Percentiles rank a stretch among this genome's conserved stretches.
Evolutionary conservation across 2,329 filamentous ascomycete genomes (phyloP).

Genomic region (Xylariaceae sp.): DNA sequence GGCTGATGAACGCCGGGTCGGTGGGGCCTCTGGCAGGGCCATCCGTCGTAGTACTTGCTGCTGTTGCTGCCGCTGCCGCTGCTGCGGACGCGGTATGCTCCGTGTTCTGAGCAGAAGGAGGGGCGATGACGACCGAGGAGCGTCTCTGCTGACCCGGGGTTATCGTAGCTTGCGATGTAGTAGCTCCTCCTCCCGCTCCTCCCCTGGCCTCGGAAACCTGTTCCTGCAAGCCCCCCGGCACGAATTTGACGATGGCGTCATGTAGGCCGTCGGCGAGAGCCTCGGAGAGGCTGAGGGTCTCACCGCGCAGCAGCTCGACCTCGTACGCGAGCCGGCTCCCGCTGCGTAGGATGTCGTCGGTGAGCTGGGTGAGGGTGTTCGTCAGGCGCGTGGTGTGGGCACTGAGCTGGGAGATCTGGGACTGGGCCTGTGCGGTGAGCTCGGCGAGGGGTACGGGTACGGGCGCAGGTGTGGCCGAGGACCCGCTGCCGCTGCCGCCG

Average conservation of each 20-base stretch:
- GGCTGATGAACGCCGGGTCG: conserved; percentile 62
- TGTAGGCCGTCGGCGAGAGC: conserved; percentile 66
- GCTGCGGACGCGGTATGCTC: no score
- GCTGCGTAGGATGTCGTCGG: conserved; percentile 89
- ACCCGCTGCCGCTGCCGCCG: no score
- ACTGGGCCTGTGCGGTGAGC: conserved; percentile 74
- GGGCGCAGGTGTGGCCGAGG: no score
- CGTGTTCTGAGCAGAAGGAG: conserved; percentile 14
- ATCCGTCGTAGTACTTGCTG: conserved; percentile 1
- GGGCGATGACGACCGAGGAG: conserved; percentile 18
- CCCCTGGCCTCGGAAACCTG: no score
- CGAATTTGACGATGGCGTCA: conserved; percentile 67
- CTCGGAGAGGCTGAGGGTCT: conserved; percentile 76
- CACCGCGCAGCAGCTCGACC: conserved; percentile 86
- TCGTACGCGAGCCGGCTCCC: conserved; percentile 87
- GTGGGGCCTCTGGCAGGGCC: conserved; percentile 15
- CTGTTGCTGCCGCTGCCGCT: conserved; percentile 12
- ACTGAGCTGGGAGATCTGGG: conserved; percentile 79
- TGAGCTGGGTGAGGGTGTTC: conserved; percentile 76
- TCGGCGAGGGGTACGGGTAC: conserved; percentile 67
- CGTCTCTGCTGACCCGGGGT: conserved; percentile 20
- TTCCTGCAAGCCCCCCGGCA: conserved; percentile 47
- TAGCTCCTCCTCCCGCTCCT: conserved; percentile 12
- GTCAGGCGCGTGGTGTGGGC: conserved; percentile 82
- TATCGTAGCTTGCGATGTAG: conserved; percentile 12